Percentiles rank a stretch among this genome's conserved stretches.
Conservation (phyloP, 2,329 filamentous ascomycete species). For the Scorias spongiosa region DNA sequence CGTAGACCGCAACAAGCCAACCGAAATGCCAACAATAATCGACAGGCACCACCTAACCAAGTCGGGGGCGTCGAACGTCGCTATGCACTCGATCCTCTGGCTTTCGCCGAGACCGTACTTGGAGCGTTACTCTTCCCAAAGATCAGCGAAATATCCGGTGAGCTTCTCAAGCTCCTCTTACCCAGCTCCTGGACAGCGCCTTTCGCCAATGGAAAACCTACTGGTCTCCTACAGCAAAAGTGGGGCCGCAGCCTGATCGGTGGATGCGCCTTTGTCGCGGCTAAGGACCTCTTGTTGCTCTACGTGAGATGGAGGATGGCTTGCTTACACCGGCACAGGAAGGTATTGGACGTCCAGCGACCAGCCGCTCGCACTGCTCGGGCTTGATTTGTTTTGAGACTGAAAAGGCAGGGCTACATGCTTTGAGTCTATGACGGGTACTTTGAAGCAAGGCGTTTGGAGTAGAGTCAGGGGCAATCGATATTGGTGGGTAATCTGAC, state of each 20-base stretch:
- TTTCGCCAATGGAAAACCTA: slow-evolving; percentile 25
- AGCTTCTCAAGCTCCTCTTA: slow-evolving; percentile 52
- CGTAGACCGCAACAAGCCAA: slow-evolving; percentile 2
- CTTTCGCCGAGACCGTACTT: slow-evolving; percentile 44
- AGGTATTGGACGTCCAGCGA: slow-evolving; percentile 26
- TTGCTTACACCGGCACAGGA: slow-evolving; percentile 30
- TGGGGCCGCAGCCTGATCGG: slow-evolving; percentile 86
- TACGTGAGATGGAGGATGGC: slow-evolving; percentile 41
- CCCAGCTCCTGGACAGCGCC: slow-evolving; percentile 51
- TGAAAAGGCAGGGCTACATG: too few species aligned
- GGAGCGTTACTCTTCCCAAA: slow-evolving; percentile 67
- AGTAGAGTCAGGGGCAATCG: too few species aligned
- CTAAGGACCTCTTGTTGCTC: slow-evolving; percentile 53
- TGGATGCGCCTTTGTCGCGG: slow-evolving; percentile 72
- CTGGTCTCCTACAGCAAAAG: slow-evolving; percentile 60
- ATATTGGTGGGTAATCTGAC: too few species aligned
- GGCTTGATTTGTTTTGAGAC: background rate
- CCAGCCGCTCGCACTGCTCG: background rate
- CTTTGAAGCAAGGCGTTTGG: too few species aligned
- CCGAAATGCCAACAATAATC: slow-evolving; percentile 1
- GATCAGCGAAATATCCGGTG: slow-evolving; percentile 65
- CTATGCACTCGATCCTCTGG: slow-evolving; percentile 37
- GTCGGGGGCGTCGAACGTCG: slow-evolving; percentile 19
- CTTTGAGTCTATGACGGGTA: too few species aligned
- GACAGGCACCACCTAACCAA: slow-evolving; percentile 14